Percentiles rank a stretch among this genome's conserved stretches.
Conservation (phyloP, 2,329 filamentous ascomycete genomes). For the Cladosporium oxysporum region DNA sequence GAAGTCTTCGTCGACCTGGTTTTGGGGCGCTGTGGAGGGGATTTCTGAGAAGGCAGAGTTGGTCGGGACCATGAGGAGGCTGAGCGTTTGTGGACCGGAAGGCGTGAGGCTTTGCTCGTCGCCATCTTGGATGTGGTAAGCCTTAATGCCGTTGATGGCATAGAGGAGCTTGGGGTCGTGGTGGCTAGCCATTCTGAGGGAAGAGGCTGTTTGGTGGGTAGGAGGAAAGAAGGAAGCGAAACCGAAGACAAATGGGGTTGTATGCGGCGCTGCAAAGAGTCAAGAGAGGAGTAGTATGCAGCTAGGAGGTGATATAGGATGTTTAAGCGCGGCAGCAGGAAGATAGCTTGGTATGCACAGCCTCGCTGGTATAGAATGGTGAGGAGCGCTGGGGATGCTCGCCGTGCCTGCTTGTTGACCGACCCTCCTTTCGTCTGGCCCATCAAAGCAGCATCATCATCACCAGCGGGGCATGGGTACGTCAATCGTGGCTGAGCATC, state of each 20-base stretch:
- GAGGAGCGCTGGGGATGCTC: not conserved
- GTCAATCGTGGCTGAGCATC: slow-evolving; percentile 12
- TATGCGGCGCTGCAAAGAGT: not conserved
- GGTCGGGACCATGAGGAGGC: slow-evolving; percentile 93
- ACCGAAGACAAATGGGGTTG: not conserved
- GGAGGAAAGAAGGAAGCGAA: not conserved
- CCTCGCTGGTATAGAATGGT: not conserved
- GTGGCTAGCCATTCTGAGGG: slow-evolving; percentile 50
- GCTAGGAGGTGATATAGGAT: not conserved
- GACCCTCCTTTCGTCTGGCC: not conserved
- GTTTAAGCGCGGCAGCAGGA: not conserved
- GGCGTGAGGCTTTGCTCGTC: slow-evolving; percentile 79
- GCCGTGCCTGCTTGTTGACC: not conserved
- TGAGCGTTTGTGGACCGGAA: slow-evolving; percentile 85
- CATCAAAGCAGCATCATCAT: not conserved
- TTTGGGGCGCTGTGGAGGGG: slow-evolving; percentile 58
- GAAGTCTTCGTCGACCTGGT: slow-evolving; percentile 77
- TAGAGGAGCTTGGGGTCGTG: slow-evolving; percentile 59
- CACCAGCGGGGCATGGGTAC: slow-evolving; percentile 4
- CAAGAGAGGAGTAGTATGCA: not conserved
- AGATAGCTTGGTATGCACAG: not conserved
- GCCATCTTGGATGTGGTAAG: slow-evolving; percentile 88
- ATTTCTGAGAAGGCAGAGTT: slow-evolving; percentile 66
- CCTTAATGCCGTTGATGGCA: slow-evolving; percentile 77
- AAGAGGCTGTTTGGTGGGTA: not conserved